These are phyloP conservation scores for Candida nitratophila DNA, from an alignment of 805 yeast species.

Conservation along the genomic window DNA sequence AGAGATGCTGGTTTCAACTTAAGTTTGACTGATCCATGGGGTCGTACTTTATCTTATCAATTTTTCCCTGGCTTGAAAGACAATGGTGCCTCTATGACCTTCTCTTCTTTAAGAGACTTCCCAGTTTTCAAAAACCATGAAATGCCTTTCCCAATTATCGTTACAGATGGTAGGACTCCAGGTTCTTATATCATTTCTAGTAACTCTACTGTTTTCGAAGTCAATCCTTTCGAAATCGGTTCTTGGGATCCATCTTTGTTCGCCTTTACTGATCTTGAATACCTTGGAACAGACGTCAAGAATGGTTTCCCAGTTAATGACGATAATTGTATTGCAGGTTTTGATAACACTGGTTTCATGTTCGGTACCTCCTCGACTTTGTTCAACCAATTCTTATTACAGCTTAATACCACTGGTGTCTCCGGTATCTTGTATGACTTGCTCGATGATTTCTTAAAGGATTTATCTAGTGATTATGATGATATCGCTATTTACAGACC, in stretches of 20 bases:
- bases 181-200: conserved; percentile 44
- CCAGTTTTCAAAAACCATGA: conserved; percentile 52
- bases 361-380: conserved; percentile 80
- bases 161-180: conserved; percentile 62
- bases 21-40: conserved; percentile 77
- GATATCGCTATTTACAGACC: conserved; percentile 70
- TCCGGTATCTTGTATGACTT: conserved; percentile 40
- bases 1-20: conserved; percentile 58
- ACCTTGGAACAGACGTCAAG: conserved; percentile 58
- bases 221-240: conserved; percentile 69
- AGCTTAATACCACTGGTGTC: conserved; percentile 47
- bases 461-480: conserved; percentile 37
- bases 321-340: conserved; percentile 52
- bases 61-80: conserved; percentile 55
- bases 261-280: conserved; percentile 59
- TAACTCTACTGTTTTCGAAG: conserved; percentile 65
- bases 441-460: conserved; percentile 36
- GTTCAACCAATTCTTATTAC: conserved; percentile 61
- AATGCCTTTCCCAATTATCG: conserved; percentile 70
- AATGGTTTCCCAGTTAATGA: conserved; percentile 48
- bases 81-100: conserved; percentile 59
- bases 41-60: conserved; percentile 65
- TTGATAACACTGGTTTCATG: conserved; percentile 75
- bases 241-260: conserved; percentile 78
- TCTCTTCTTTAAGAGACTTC: conserved; percentile 49